These are phyloP conservation scores for Monosiga brevicollis DNA, from an alignment of 78 protist species.

Conservation along the genomic window DNA sequence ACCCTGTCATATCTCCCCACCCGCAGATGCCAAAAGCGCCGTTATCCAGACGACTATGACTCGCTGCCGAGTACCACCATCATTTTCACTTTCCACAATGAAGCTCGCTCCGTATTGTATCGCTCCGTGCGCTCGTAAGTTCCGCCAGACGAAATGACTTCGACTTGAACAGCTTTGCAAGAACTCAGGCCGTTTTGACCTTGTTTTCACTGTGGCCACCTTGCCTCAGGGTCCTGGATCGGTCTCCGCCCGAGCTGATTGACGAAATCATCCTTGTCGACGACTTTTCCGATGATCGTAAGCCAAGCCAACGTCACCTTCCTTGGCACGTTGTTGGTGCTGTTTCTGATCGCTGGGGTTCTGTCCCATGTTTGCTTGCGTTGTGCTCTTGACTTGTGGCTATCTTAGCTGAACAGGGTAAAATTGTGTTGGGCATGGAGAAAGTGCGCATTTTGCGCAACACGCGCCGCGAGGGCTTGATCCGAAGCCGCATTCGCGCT, in stretches of 20 bases:
- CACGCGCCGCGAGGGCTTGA: not conserved
- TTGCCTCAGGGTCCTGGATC: not conserved
- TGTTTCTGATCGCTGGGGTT: not conserved
- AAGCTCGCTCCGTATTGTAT: not conserved
- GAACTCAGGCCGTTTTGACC: too few species aligned
- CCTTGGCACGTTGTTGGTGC: not conserved
- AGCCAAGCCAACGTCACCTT: not conserved
- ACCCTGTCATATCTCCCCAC: not conserved
- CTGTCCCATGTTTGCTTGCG: not conserved
- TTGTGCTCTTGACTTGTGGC: not conserved
- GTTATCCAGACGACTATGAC: not conserved
- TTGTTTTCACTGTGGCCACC: too few species aligned
- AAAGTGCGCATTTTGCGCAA: not conserved
- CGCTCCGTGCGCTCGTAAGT: not conserved
- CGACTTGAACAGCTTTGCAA: too few species aligned
- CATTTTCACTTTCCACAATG: conserved; percentile 1
- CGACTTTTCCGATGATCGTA: not conserved
- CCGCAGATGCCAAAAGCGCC: not conserved
- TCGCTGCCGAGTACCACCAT: not conserved
- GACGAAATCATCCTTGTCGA: conserved; percentile 3
- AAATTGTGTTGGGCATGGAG: not conserved
- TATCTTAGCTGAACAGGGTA: not conserved
- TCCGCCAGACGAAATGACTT: too few species aligned
- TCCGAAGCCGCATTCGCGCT: not conserved
- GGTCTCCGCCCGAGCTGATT: conserved; percentile 1